These are phyloP conservation scores for Neurospora hispaniola DNA, from an alignment of 495 filamentous ascomycete genomes.

Conservation along the genomic window DNA sequence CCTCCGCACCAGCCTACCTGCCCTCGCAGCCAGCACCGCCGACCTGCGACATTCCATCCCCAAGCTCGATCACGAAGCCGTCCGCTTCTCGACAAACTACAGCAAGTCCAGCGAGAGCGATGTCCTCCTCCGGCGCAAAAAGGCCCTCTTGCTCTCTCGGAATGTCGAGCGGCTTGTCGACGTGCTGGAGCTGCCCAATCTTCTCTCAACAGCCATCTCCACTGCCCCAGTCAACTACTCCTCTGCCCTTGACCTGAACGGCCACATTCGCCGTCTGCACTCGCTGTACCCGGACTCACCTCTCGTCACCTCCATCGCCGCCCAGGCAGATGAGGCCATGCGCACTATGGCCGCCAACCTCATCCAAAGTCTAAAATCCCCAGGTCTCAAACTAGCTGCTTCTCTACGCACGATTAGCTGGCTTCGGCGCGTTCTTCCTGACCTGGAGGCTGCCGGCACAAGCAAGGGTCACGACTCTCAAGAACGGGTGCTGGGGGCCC, in stretches of 20 bases:
- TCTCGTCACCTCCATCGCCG: conserved; percentile 59
- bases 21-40: conserved; percentile 51
- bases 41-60: conserved; percentile 64
- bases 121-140: conserved; percentile 63
- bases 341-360: conserved; percentile 79
- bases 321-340: conserved; percentile 81
- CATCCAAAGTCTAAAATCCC: conserved; percentile 62
- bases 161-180: conserved; percentile 88
- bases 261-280: conserved; percentile 84
- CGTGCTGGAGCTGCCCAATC: conserved; percentile 79
- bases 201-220: conserved; percentile 55
- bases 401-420: conserved; percentile 89
- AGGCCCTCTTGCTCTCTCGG: conserved; percentile 72
- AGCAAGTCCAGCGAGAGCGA: conserved; percentile 59
- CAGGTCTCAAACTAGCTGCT: conserved; percentile 76
- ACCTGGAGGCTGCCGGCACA: conserved; percentile 46
- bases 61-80: conserved; percentile 64
- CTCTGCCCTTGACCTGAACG: conserved; percentile 80
- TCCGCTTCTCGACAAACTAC: conserved; percentile 75
- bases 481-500: conserved; percentile 59
- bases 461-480: conserved; percentile 38
- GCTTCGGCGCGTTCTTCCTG: conserved; percentile 77
- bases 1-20: conserved; percentile 54
- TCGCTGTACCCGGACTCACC: conserved; percentile 70
- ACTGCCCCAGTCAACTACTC: conserved; percentile 58